Base-by-base conservation (phyloP, 2,329 filamentous ascomycete genomes). In the Amylocarpus encephaloides region DNA sequence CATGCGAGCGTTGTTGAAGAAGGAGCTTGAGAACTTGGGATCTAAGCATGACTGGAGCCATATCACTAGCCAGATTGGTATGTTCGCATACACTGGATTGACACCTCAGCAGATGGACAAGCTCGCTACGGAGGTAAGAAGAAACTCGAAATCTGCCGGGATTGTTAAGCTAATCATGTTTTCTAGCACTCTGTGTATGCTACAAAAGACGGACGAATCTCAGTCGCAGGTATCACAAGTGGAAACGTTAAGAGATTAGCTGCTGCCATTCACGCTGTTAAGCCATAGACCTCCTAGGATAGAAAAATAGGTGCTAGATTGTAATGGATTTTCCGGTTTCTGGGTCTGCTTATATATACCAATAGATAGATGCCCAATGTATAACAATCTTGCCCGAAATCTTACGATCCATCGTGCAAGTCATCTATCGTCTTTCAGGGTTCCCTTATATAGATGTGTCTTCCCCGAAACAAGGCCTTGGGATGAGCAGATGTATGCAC, bases 1-100 rank as follows among this genome's bases (percentile, higher is more conserved):
- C 71, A 98, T 98, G 93, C 88, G 93, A 64, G 84, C 88, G 55
- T 82, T 95, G 49, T 83, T 98, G 67, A 94, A 93, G 80, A 81
- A 89, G 64, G 94, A 97, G 76, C 83, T 98, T 49, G 88, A 96
- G 81, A 85, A 87, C 72, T 82, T 96, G 56, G 92, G 92, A 68
- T 93, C 87, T 77, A 90, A 90, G 80, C 89, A 94, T 73, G 88
- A 97, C 77, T 98, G 93, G 93, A 88, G 85, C 70, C 93, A 98
- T 79, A 98, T 98, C 73, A 97, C 93, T 62, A 91, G 79, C 73
- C 89, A 95, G 81, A 98, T 98, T 66, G 93, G 93, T 75, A 98
- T 98, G 93, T 98, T 98, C 68, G 92, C 93, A 63, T 98, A 95
- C 80, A 98, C 93, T 46, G 93, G 93, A 55, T 76, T 98, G 65